These are phyloP conservation scores for Lepidopterella palustris DNA, from an alignment of 495 filamentous ascomycete genomes.

Conservation along the genomic window DNA sequence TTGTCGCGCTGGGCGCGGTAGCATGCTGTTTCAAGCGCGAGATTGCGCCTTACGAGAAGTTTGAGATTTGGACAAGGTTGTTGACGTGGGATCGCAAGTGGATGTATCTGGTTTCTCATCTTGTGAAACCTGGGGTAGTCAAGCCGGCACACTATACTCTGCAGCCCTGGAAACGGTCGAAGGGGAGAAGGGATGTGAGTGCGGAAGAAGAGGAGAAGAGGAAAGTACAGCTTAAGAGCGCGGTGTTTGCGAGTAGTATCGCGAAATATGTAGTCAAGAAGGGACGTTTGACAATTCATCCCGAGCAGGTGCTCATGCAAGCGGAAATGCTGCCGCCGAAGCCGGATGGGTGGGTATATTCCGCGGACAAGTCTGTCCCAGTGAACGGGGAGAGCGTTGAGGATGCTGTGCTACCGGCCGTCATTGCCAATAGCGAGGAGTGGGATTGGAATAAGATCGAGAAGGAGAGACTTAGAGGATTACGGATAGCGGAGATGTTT, in stretches of 20 bases:
- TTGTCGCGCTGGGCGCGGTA: slow-evolving; percentile 60
- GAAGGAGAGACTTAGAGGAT: slow-evolving; percentile 33
- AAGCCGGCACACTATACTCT: slow-evolving; percentile 44
- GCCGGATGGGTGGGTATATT: slow-evolving; percentile 32
- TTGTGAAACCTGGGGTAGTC: slow-evolving; percentile 56
- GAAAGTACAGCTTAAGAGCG: slow-evolving; percentile 29
- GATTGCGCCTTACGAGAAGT: slow-evolving; percentile 58
- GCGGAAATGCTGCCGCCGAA: slow-evolving; percentile 59
- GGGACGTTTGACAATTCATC: slow-evolving; percentile 75
- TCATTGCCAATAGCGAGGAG: slow-evolving; percentile 10
- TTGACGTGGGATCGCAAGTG: slow-evolving; percentile 78
- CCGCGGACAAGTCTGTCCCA: not conserved
- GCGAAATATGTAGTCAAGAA: slow-evolving; percentile 89
- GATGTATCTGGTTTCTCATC: slow-evolving; percentile 68
- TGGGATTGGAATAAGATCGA: slow-evolving; percentile 42
- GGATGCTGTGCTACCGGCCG: slow-evolving; percentile 12
- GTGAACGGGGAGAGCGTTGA: slow-evolving; percentile 12
- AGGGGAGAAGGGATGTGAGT: slow-evolving; percentile 12
- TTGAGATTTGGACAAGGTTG: slow-evolving; percentile 61
- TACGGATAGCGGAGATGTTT: slow-evolving; percentile 35
- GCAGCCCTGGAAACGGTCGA: slow-evolving; percentile 40
- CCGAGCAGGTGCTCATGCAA: slow-evolving; percentile 65
- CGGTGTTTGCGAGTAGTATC: slow-evolving; percentile 64
- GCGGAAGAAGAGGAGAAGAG: slow-evolving; percentile 44
- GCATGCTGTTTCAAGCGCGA: slow-evolving; percentile 61